Percentiles rank a stretch among this genome's conserved stretches.
Conservation (phyloP, 495 filamentous ascomycete species). For the Amphirosellinia nigrospora region DNA sequence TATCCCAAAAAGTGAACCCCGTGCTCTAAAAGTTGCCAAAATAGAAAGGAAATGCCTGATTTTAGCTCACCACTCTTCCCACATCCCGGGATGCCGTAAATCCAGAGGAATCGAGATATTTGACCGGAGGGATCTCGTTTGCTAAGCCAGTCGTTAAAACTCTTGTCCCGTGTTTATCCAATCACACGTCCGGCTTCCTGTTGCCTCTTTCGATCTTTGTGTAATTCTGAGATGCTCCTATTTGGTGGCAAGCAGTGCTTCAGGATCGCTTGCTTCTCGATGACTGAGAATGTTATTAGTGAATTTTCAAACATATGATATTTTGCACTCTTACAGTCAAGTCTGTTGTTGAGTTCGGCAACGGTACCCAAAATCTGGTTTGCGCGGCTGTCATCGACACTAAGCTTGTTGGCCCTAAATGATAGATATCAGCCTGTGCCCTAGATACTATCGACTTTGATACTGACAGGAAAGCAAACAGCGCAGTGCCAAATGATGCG, state of each 20-base stretch:
- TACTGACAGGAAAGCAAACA: background rate
- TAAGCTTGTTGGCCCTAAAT: background rate
- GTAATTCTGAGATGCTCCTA: background rate
- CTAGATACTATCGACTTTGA: background rate
- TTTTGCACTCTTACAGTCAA: background rate
- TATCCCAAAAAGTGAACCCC: background rate
- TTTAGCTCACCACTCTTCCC: conserved; percentile 40
- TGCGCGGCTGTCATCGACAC: background rate
- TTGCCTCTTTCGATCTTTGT: conserved; percentile 9
- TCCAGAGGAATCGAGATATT: conserved; percentile 39
- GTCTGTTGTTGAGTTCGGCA: background rate
- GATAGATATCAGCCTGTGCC: background rate
- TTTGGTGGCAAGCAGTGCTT: background rate
- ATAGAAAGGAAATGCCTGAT: background rate
- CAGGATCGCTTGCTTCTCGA: background rate
- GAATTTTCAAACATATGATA: too few relatives aligned
- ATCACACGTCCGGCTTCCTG: conserved; percentile 35
- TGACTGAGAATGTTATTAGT: background rate
- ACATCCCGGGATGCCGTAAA: conserved; percentile 50
- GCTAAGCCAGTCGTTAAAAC: conserved; percentile 22
- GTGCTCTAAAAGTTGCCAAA: background rate
- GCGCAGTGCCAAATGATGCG: background rate
- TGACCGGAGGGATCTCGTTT: background rate
- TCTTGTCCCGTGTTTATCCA: conserved; percentile 33
- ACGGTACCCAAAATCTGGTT: background rate